phyloP scores from a whole-genome alignment of 257 asterid genomes.

The Nemophila menziesii region DNA sequence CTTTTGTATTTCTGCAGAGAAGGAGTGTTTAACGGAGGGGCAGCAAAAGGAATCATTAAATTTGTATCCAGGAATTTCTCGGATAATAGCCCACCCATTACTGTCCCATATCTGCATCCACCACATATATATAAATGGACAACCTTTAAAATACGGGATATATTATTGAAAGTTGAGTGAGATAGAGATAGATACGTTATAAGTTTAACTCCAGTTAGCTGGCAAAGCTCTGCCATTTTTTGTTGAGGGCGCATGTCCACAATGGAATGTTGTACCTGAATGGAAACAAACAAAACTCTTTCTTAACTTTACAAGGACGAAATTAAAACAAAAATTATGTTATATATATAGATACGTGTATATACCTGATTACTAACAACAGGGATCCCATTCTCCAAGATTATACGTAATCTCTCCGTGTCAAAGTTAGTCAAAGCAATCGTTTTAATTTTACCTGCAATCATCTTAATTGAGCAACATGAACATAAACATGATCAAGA shows the following conservation, averaged over 20 bases:
- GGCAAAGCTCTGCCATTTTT: slow-evolving; percentile 92
- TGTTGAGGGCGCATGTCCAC: slow-evolving; percentile 99
- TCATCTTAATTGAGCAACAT: slow-evolving; percentile 22
- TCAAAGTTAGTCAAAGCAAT: slow-evolving; percentile 92
- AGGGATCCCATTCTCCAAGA: slow-evolving; percentile 84
- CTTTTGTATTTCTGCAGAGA: slow-evolving; percentile 95
- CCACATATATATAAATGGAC: not conserved
- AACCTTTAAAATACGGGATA: not conserved
- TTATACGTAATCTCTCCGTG: slow-evolving; percentile 69
- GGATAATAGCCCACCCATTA: slow-evolving; percentile 91
- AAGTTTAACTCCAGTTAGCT: slow-evolving; percentile 78
- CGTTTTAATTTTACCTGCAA: slow-evolving; percentile 91
- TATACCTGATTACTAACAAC: slow-evolving; percentile 87
- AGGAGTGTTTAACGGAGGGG: slow-evolving; percentile 81
- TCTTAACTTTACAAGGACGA: not conserved
- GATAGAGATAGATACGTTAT: slow-evolving; percentile 73
- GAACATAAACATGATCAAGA: slow-evolving; percentile 9
- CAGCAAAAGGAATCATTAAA: slow-evolving; percentile 75
- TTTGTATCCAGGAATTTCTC: slow-evolving; percentile 90
- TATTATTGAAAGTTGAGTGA: slow-evolving; percentile 11
- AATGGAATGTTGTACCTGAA: slow-evolving; percentile 91
- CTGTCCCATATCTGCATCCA: slow-evolving; percentile 76
- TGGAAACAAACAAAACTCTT: slow-evolving; percentile 6
- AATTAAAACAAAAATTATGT: not conserved
- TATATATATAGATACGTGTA: not conserved